Evolutionary conservation across 257 asterid genomes (phyloP).

Genomic region (Lycium barbarum): DNA sequence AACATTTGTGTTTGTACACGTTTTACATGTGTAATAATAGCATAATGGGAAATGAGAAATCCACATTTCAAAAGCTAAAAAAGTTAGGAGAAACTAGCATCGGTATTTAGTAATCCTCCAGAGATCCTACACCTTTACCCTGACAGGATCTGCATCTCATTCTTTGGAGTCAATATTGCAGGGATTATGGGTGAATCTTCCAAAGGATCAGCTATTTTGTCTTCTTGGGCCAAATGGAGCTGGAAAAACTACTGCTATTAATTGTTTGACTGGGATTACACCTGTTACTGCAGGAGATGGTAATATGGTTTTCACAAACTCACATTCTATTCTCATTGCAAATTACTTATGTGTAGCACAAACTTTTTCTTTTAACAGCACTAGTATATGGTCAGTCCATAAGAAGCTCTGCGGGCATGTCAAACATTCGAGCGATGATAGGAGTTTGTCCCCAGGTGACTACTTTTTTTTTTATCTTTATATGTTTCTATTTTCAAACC

Average conservation of each 20-base stretch:
- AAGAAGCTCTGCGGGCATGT: slow-evolving; percentile 81
- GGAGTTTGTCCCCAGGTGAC: slow-evolving; percentile 98
- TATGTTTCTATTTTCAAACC: slow-evolving; percentile 25
- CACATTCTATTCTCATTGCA: slow-evolving; percentile 20
- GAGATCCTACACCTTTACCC: slow-evolving; percentile 1
- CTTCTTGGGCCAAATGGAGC: slow-evolving; percentile 99
- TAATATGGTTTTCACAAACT: slow-evolving; percentile 41
- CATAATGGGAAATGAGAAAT: slow-evolving; percentile 12
- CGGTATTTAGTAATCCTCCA: background rate
- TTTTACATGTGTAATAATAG: background rate
- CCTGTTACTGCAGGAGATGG: slow-evolving; percentile 96
- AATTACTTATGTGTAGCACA: slow-evolving; percentile 3
- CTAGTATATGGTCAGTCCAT: slow-evolving; percentile 84
- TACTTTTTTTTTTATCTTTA: slow-evolving; percentile 38
- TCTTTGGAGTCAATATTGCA: slow-evolving; percentile 42
- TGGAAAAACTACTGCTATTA: slow-evolving; percentile 91
- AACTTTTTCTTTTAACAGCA: slow-evolving; percentile 55
- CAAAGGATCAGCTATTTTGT: slow-evolving; percentile 94
- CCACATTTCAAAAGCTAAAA: background rate
- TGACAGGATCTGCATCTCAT: slow-evolving; percentile 25
- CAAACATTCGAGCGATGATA: slow-evolving; percentile 77
- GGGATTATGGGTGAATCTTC: slow-evolving; percentile 93
- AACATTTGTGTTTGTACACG: background rate
- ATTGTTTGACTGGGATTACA: slow-evolving; percentile 91
- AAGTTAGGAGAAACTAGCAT: slow-evolving; percentile 13